Evolutionary conservation across 2,329 filamentous ascomycete species (phyloP), one percentile per base, ranked within the genome.

Genomic region (Graphilbum ipis-grandicollis): DNA sequence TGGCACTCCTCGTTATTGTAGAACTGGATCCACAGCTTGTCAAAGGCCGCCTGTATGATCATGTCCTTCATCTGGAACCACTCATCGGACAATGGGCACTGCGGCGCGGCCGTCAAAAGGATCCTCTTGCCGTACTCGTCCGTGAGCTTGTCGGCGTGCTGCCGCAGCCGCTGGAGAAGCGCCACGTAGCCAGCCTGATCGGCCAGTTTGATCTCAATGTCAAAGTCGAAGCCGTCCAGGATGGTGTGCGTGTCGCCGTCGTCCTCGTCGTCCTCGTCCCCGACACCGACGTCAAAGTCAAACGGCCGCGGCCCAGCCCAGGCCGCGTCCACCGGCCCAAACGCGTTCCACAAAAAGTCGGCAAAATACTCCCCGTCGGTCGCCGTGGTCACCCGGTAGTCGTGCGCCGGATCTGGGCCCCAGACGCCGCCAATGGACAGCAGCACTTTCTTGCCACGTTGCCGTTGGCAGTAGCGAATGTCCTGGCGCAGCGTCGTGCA

Each of bases 371-470:
- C 34, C 25, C 54, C 57, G 8, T 51, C 46, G 15, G 44, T 36
- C 8, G 42, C 39, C 31, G 39, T 46, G 2, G 52, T 52, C 29
- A 60, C 37, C 13, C 49, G 47, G 44, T 60, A 60, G 50, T 57
- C 49, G 40, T 46, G 48, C 9, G 13, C 19, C 6, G 36, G 19
- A 9, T 43, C 66, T 7, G 26, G 10, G 6, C 26, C 26, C 26
- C 26, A 28, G 26, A 28, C 26, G 31, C 75, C 74, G 33, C 75
- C 75, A 33, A 79, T 63, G 13, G 74, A 78, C 19, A 79, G 59
- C 31, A 78, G 52, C 36, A 79, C 66, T 42, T 73, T 77, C 55
- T 76, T 78, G 38, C 65, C 65, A 39, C 65, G 53, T 5, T 50
- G 43, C 6, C 14, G 9, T 50, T 77, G 71, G 52, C 74, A 79